Evolutionary conservation across 768 basidiomycete genomes (phyloP).

Genomic region (Psilocybe cyanescens): DNA sequence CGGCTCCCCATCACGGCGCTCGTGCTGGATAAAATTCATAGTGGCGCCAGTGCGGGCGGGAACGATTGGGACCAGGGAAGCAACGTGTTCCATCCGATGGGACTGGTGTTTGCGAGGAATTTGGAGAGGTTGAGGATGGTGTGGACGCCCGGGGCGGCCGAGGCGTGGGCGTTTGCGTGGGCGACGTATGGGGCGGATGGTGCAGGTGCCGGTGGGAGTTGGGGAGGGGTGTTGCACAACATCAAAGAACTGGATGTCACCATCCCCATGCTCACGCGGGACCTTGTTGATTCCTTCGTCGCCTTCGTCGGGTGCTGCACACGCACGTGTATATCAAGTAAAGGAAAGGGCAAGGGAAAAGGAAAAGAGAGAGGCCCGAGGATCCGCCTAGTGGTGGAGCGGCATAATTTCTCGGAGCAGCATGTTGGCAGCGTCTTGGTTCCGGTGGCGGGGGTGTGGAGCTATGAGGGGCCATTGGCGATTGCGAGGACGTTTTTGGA

Average conservation of each 20-base stretch:
- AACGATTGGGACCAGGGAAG: slow-evolving; percentile 2
- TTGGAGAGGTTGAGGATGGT: slow-evolving; percentile 19
- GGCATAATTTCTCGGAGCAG: slow-evolving; percentile 30
- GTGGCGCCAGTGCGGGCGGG: background rate
- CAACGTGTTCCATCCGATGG: slow-evolving; percentile 18
- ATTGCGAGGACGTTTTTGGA: slow-evolving; percentile 13
- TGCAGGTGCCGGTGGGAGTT: background rate
- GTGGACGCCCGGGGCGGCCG: slow-evolving; percentile 18
- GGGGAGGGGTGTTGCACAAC: slow-evolving; percentile 8
- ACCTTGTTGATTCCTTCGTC: slow-evolving; percentile 30
- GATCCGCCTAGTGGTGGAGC: slow-evolving; percentile 23
- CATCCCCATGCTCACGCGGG: slow-evolving; percentile 30
- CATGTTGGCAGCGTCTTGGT: slow-evolving; percentile 25
- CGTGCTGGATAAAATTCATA: slow-evolving; percentile 12
- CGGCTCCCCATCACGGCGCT: slow-evolving; percentile 25
- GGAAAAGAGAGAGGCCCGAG: slow-evolving; percentile 9
- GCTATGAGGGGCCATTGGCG: slow-evolving; percentile 30
- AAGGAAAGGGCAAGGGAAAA: too few species aligned
- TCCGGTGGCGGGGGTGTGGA: slow-evolving; percentile 26
- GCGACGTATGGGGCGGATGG: background rate
- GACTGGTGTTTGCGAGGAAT: slow-evolving; percentile 15
- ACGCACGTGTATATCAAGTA: background rate
- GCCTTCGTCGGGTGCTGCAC: slow-evolving; percentile 24
- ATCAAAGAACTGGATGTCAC: slow-evolving; percentile 22
- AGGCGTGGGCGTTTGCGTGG: slow-evolving; percentile 15